phyloP scores from a whole-genome alignment of 2,329 filamentous ascomycete species.

The Ploettnerulaceae sp. region DNA sequence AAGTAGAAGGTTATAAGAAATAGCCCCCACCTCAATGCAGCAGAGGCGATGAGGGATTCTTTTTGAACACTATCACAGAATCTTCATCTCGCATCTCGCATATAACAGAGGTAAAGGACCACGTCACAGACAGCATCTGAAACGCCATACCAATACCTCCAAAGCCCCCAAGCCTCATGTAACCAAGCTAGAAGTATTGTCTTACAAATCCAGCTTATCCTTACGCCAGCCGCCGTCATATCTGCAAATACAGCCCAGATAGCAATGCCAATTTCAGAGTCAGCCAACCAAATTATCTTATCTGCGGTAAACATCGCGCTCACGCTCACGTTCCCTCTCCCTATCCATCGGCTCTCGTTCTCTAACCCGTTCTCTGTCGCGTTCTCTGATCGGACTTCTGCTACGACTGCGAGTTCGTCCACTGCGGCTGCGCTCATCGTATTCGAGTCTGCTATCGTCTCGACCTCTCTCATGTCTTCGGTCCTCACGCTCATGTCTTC shows the following conservation, averaged over 20 bases:
- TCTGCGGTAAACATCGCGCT: conserved; percentile 24
- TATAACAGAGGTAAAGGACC: background rate
- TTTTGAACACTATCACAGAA: background rate
- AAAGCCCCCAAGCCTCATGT: background rate
- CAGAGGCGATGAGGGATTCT: background rate
- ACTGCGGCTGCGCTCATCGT: conserved; percentile 33
- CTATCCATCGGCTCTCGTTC: conserved; percentile 35
- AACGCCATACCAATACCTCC: conserved; percentile 5
- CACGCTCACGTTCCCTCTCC: conserved; percentile 21
- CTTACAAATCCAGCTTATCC: conserved; percentile 2
- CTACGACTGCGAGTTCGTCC: conserved; percentile 41
- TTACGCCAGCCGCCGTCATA: conserved; percentile 2
- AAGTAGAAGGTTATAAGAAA: no score
- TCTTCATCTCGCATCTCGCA: background rate
- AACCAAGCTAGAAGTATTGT: background rate
- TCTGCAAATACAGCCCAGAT: no score
- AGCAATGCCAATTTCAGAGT: background rate
- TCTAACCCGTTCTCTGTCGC: conserved; percentile 37
- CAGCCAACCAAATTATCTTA: conserved; percentile 7
- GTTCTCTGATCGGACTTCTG: conserved; percentile 39
- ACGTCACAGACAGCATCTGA: background rate
- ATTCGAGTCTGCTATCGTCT: conserved; percentile 34
- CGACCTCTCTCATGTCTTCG: conserved; percentile 36
- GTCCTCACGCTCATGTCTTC: conserved; percentile 36
- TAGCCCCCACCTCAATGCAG: no score